Conservation (phyloP, 495 filamentous ascomycete species). For the Cryomyces antarcticus region DNA sequence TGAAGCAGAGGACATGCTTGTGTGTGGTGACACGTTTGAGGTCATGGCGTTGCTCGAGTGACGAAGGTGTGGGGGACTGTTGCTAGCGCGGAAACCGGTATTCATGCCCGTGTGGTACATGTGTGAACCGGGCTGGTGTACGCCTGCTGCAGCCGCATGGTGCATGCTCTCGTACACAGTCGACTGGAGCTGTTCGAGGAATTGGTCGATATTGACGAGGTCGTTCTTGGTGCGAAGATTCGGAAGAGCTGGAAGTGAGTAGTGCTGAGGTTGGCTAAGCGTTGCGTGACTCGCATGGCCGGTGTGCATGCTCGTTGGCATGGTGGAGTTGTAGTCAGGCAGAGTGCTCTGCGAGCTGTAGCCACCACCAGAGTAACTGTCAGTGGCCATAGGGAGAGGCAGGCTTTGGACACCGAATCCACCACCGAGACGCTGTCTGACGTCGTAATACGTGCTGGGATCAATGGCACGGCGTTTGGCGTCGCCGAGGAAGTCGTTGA, state of each 20-base stretch:
- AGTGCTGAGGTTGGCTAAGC: constrained; percentile 28
- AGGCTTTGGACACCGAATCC: constrained; percentile 45
- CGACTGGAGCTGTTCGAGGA: constrained; percentile 83
- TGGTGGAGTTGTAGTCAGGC: constrained; percentile 6
- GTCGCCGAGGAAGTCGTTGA: constrained; percentile 87
- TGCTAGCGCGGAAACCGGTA: constrained; percentile 42
- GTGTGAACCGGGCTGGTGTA: constrained; percentile 47
- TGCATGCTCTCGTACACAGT: constrained; percentile 86
- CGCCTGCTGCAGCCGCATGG: constrained; percentile 51
- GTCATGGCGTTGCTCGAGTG: constrained; percentile 6
- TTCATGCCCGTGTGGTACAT: constrained; percentile 32
- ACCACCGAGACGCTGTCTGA: constrained; percentile 45
- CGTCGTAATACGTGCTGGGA: constrained; percentile 58
- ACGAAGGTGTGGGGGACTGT: constrained; percentile 43
- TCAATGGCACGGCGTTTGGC: constrained; percentile 79
- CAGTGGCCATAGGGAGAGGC: constrained; percentile 43
- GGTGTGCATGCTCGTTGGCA: constrained; percentile 3
- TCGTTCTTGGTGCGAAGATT: constrained; percentile 86
- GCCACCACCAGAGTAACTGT: constrained; percentile 32
- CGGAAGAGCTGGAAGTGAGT: constrained; percentile 54
- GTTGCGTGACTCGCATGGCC: neutral
- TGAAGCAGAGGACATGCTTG: too few species aligned
- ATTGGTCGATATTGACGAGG: constrained; percentile 72
- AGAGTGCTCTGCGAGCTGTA: neutral
- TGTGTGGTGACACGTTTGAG: constrained; percentile 26